Conservation (phyloP, 805 yeast genomes). For the Teunomyces stri region DNA sequence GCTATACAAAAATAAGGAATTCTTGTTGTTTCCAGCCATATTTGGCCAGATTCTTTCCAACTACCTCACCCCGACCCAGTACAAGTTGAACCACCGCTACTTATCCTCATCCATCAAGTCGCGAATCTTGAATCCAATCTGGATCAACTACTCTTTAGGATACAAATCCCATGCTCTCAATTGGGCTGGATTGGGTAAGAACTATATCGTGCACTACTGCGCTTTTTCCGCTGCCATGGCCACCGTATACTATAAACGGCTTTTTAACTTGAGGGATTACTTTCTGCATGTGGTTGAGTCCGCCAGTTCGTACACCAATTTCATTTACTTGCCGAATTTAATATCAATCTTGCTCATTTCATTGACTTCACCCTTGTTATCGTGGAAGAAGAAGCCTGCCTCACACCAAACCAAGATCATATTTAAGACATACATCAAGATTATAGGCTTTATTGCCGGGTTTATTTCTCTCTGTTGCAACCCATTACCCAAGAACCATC, state of each 20-base stretch:
- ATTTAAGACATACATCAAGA: conserved; percentile 34
- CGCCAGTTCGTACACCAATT: conserved; percentile 32
- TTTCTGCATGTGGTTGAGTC: conserved; percentile 17
- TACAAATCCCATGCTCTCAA: conserved; percentile 21
- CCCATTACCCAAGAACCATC: conserved; percentile 19
- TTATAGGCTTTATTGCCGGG: conserved; percentile 35
- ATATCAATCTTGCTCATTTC: conserved; percentile 33
- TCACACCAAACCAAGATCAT: conserved; percentile 21
- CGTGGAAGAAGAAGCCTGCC: conserved; percentile 8
- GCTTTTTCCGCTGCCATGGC: conserved; percentile 18
- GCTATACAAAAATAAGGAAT: conserved; percentile 31
- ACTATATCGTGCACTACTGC: conserved; percentile 27
- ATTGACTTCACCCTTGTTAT: conserved; percentile 30
- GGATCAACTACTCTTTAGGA: conserved; percentile 38
- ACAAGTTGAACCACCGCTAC: conserved; percentile 34
- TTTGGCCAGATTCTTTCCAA: conserved; percentile 40
- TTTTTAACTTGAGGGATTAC: conserved; percentile 14
- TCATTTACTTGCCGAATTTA: conserved; percentile 36
- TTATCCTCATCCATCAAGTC: conserved; percentile 30
- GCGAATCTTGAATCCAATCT: conserved; percentile 37
- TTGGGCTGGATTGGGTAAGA: conserved; percentile 26
- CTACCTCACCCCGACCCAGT: conserved; percentile 39
- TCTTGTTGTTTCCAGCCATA: conserved; percentile 31
- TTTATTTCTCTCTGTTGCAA: conserved; percentile 24
- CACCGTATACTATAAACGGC: conserved; percentile 15